Percentiles rank a stretch among this genome's conserved stretches.
Conservation (phyloP, 148 eudicot species). For the Camellia japonica region DNA sequence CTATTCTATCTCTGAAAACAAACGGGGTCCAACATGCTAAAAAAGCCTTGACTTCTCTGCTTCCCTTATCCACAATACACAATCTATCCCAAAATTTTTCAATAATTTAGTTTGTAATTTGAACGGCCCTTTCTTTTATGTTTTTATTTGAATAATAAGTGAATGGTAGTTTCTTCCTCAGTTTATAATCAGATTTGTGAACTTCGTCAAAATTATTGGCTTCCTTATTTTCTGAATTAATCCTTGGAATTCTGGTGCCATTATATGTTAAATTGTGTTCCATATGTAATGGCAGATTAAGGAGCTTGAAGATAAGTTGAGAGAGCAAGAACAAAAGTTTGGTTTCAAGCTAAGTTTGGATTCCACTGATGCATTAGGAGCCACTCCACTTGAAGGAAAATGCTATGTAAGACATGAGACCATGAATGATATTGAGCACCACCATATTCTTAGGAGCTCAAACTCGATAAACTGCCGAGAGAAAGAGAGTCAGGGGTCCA, state of each 20-base stretch:
- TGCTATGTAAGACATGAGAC: conserved; percentile 36
- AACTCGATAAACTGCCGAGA: conserved; percentile 52
- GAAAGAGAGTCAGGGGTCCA: conserved; percentile 53
- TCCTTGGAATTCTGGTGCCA: not conserved
- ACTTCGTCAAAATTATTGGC: not conserved
- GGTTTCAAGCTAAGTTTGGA: conserved; percentile 27
- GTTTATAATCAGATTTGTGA: not conserved
- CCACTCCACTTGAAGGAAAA: conserved; percentile 47
- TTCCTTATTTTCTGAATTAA: not conserved
- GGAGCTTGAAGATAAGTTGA: conserved; percentile 71
- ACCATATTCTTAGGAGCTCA: conserved; percentile 55
- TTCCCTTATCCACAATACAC: not conserved
- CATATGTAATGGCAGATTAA: conserved; percentile 44
- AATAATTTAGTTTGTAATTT: not conserved
- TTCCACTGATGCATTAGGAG: conserved; percentile 30
- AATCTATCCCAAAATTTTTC: not conserved
- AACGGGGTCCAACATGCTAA: not conserved
- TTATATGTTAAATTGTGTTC: not conserved
- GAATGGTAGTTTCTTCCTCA: not conserved
- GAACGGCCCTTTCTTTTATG: not conserved
- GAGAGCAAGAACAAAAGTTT: conserved; percentile 47
- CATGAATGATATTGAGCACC: conserved; percentile 45
- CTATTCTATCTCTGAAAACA: too few species aligned
- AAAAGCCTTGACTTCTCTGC: not conserved
- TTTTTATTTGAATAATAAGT: not conserved